Conservation (phyloP, 495 filamentous ascomycete genomes). For the Penicillium nucicola region DNA sequence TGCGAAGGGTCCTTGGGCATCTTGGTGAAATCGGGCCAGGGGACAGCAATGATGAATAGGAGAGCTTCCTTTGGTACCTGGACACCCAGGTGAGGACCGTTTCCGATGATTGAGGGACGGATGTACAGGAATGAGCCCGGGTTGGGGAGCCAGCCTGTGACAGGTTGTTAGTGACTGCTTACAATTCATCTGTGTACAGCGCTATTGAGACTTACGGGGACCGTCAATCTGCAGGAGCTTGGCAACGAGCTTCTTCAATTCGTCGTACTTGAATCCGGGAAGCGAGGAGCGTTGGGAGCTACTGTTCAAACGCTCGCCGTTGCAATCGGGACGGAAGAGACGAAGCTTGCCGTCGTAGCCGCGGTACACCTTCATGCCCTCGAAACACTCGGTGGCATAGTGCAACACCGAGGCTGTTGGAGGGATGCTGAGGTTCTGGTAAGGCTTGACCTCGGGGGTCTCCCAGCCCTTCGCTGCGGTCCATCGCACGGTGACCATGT, state of each 20-base stretch:
- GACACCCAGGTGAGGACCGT: conserved; percentile 73
- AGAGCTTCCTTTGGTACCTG: conserved; percentile 78
- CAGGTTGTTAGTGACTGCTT: conserved; percentile 7
- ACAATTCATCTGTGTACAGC: not conserved
- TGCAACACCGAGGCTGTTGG: conserved; percentile 84
- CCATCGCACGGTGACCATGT: conserved; percentile 84
- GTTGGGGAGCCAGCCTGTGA: conserved; percentile 72
- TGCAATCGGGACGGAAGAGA: conserved; percentile 79
- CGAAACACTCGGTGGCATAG: conserved; percentile 92
- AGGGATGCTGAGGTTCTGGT: conserved; percentile 74
- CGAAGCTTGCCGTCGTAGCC: conserved; percentile 78
- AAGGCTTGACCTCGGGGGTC: conserved; percentile 74
- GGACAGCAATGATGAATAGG: conserved; percentile 74
- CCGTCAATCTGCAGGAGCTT: conserved; percentile 55
- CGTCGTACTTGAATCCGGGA: conserved; percentile 67
- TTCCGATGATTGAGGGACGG: conserved; percentile 82
- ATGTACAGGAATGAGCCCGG: conserved; percentile 68
- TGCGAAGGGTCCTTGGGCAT: conserved; percentile 25
- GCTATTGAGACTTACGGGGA: conserved; percentile 30
- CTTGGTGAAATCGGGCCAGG: conserved; percentile 61
- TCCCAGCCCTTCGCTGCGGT: conserved; percentile 66
- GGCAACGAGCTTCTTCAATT: conserved; percentile 73
- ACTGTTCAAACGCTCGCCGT: conserved; percentile 68
- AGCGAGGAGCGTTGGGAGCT: conserved; percentile 73
- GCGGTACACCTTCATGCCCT: conserved; percentile 85